Conservation (phyloP, 768 basidiomycete species). For the Macrolepiota albuminosa region DNA sequence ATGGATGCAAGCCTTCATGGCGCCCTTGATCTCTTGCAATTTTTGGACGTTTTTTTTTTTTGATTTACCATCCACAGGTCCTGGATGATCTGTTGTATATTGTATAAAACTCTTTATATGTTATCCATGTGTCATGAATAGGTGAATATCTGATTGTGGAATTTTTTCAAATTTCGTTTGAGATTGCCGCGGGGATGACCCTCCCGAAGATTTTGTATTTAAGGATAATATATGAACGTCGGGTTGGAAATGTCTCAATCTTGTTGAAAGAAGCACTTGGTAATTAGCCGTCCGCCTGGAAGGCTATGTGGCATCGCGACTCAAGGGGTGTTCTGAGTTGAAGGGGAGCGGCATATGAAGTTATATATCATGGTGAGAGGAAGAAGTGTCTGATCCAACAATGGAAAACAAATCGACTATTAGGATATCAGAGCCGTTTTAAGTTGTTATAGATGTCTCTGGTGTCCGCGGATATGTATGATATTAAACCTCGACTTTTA, state of each 20-base stretch:
- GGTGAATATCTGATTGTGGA: not conserved
- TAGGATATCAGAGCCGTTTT: too few relatives aligned
- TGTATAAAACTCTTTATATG: not conserved
- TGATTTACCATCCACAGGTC: not conserved
- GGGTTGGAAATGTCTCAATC: too few relatives aligned
- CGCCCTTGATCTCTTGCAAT: slow-evolving; percentile 8
- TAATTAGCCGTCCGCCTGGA: too few relatives aligned
- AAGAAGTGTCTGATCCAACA: too few relatives aligned
- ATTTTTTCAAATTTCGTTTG: not conserved
- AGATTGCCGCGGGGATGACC: not conserved
- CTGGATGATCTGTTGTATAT: slow-evolving; percentile 2
- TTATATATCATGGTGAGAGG: too few relatives aligned
- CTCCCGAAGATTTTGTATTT: not conserved
- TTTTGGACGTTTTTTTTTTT: not conserved
- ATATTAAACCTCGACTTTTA: not conserved
- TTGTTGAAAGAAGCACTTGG: too few relatives aligned
- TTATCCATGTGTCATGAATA: not conserved
- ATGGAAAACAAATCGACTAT: too few relatives aligned
- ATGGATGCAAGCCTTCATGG: slow-evolving; percentile 13
- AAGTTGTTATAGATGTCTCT: not conserved
- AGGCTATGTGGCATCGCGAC: too few relatives aligned
- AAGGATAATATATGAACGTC: too few relatives aligned
- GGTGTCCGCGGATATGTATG: not conserved
- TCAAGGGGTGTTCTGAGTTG: too few relatives aligned
- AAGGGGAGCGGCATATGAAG: too few relatives aligned